Conservation (phyloP, 2,329 filamentous ascomycete genomes). For the Sporothrix euskadiensis region DNA sequence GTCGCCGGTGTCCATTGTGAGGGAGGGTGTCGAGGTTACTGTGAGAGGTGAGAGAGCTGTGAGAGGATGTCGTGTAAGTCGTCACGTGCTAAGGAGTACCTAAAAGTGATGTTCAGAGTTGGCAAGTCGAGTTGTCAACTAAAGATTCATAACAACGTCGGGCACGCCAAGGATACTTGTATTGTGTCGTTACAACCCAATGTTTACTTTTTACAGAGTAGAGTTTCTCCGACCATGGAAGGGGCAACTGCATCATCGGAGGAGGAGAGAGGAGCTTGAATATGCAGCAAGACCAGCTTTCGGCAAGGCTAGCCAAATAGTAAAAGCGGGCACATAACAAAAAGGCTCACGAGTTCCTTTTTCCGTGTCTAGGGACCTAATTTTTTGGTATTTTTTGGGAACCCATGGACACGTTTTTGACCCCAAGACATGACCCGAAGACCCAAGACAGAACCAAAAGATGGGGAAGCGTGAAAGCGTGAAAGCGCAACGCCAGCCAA, state of each 20-base stretch:
- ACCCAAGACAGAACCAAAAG: not conserved
- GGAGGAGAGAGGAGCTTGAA: not conserved
- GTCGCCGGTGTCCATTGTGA: slow-evolving; percentile 23
- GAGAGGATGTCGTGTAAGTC: not conserved
- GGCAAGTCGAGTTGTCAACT: not conserved
- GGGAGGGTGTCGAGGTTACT: not conserved
- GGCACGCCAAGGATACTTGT: slow-evolving; percentile 4
- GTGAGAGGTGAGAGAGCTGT: not conserved
- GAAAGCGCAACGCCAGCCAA: not conserved
- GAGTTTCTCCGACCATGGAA: not conserved
- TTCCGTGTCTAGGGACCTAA: not conserved
- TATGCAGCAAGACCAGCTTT: not conserved
- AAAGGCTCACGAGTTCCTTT: not conserved
- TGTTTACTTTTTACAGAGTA: not conserved
- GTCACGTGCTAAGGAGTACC: not conserved
- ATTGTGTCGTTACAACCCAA: not conserved
- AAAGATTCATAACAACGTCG: not conserved
- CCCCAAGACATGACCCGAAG: not conserved
- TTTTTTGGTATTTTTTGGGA: not conserved
- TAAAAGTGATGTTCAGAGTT: not conserved
- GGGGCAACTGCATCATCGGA: not conserved
- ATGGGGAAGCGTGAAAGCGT: not conserved
- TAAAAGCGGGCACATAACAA: not conserved
- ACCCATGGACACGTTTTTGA: not conserved
- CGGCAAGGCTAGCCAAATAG: not conserved